A percentile compares a stretch with the other conserved stretches of the same genome.
These are phyloP conservation scores for Pseudogymnoascus sp. DNA, from an alignment of 2,329 filamentous ascomycete genomes.

Conservation along the genomic window DNA sequence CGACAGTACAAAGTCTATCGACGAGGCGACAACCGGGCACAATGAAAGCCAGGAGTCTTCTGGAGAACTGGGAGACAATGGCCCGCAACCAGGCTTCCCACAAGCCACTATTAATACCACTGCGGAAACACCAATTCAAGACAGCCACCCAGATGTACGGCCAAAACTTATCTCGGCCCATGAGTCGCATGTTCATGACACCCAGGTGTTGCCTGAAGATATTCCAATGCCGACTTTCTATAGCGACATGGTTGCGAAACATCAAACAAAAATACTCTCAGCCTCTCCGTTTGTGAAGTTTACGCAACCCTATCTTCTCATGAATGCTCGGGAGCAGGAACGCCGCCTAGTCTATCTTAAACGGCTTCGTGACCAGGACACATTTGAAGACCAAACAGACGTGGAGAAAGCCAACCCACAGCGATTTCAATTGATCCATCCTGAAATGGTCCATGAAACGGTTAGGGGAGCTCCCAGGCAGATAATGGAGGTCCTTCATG, in stretches of 20 bases:
- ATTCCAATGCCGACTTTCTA: constrained; percentile 86
- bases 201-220: constrained; percentile 61
- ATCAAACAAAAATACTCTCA: constrained; percentile 87
- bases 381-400: constrained; percentile 46
- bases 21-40: constrained; percentile 6
- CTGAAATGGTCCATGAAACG: constrained; percentile 87
- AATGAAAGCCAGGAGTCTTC: not conserved
- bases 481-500: constrained; percentile 87
- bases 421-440: constrained; percentile 83
- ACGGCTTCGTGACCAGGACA: constrained; percentile 70
- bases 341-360: constrained; percentile 74
- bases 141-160: constrained; percentile 10
- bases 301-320: constrained; percentile 84
- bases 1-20: not conserved
- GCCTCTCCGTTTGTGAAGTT: constrained; percentile 96
- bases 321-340: constrained; percentile 87
- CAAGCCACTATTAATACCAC: constrained; percentile 11
- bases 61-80: not conserved
- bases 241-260: constrained; percentile 88
- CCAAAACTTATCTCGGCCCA: constrained; percentile 28
- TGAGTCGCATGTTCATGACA: constrained; percentile 33
- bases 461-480: constrained; percentile 74
- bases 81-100: not conserved
- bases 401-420: constrained; percentile 58
- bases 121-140: constrained; percentile 9